phyloP scores from a whole-genome alignment of 257 asterid species.

The Ocimum tenuiflorum region DNA sequence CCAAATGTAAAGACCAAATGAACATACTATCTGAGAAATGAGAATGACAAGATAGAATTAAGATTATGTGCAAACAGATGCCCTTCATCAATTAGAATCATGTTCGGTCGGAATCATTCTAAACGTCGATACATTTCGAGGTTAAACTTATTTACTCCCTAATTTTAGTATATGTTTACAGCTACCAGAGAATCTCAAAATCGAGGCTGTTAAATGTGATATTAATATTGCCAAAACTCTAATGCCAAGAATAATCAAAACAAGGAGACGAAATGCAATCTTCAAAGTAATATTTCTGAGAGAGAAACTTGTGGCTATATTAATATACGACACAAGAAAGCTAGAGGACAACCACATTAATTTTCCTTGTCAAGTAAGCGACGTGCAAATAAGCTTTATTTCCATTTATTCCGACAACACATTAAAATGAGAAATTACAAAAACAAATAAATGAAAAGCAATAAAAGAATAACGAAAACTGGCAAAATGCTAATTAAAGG shows the following conservation, averaged over 20 bases:
- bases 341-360: conserved; percentile 31
- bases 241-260: conserved; percentile 18
- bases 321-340: conserved; percentile 19
- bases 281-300: conserved; percentile 9
- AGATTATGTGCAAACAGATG: too few relatives aligned
- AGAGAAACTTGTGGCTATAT: conserved; percentile 29
- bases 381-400: not conserved
- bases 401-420: conserved; percentile 4
- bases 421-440: conserved; percentile 4
- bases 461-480: conserved; percentile 1
- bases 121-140: not conserved
- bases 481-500: conserved; percentile 14
- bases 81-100: not conserved
- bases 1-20: conserved; percentile 84
- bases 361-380: conserved; percentile 1
- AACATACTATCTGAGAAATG: conserved; percentile 54
- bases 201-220: too few relatives aligned
- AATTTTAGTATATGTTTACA: too few relatives aligned
- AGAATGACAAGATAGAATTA: not conserved
- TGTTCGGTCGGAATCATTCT: not conserved
- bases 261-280: conserved; percentile 23
- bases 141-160: conserved; percentile 7
- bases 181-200: too few relatives aligned
- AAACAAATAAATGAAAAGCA: conserved; percentile 16
- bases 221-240: not conserved